Base-by-base conservation (phyloP, 331 rosid genomes). In the Dryas integrifolia region DNA sequence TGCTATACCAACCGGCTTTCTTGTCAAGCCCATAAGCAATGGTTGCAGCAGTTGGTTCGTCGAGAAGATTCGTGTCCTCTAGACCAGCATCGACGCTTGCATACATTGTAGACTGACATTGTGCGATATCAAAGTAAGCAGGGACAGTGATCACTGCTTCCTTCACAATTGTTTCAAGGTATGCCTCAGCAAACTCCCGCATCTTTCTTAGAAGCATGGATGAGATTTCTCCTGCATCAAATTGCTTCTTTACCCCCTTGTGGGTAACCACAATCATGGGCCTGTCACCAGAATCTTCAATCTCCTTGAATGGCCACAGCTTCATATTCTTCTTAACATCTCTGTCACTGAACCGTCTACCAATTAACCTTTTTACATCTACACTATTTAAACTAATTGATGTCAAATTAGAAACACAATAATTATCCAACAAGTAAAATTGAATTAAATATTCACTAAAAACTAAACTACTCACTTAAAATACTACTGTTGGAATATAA, bases 141-240 rank as follows among this genome's bases (percentile, higher is more conserved):
- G 84, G 83, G 0, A 84, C 90, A 1, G 90, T 84, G 5, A 83
- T 80, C 26, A 81, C 86, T 0, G 88, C 88, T 4, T 82, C 84
- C 77, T 86, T 84, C 0, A 86, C 53, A 0, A 78, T 79, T 2
- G 74, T 48, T 1, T 88, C 86, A 11, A 81, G 86, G 73, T 61
- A 86, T 60, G 90, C 83, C 76, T 86, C 90, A 0, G 90, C 90
- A 44, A 86, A 77, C 82, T 86, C 90, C 43, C 92, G 60, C 92
- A 87, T 87, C 83, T 87, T 87, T 0, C 44, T 81, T 0, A 85
- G 64, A 44, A 87, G 86, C 91, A 87, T 87, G 1, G 91, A 87
- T 0, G 91, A 87, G 69, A 87, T 85, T 5, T 87, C 87, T 77
- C 84, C 91, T 1, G 89, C 85, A 3, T 76, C 71, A 72, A 87